A percentile compares a stretch with the other conserved stretches of the same genome.
Conservation (phyloP, 805 yeast genomes). For the Sporopachydermia lactativora region DNA sequence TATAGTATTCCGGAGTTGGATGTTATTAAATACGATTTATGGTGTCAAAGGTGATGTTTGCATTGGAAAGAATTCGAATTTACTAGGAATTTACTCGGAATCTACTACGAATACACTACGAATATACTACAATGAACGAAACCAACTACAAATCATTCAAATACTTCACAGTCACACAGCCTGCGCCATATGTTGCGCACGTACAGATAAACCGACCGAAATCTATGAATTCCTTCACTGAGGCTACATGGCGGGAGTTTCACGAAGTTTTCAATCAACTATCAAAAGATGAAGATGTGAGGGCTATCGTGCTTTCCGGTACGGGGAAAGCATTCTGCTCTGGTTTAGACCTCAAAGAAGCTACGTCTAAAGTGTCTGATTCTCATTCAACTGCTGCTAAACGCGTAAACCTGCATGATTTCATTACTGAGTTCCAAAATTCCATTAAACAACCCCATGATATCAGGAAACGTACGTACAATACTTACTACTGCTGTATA, state of each 20-base stretch:
- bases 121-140: too few species aligned
- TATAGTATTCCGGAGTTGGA: too few species aligned
- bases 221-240: constrained; percentile 42
- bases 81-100: too few species aligned
- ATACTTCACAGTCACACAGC: constrained; percentile 25
- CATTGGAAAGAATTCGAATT: too few species aligned
- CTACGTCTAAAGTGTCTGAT: constrained; percentile 9
- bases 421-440: constrained; percentile 44
- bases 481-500: background rate
- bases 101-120: too few species aligned
- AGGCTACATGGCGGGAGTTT: constrained; percentile 43
- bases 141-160: too few species aligned
- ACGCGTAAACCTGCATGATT: constrained; percentile 19
- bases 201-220: constrained; percentile 50
- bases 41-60: too few species aligned
- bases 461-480: constrained; percentile 17
- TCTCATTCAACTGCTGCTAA: constrained; percentile 15
- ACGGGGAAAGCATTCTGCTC: constrained; percentile 40
- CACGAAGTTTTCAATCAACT: constrained; percentile 31
- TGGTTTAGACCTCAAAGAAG: constrained; percentile 42
- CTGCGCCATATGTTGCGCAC: constrained; percentile 35
- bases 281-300: constrained; percentile 29
- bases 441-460: constrained; percentile 23
- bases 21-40: too few species aligned
- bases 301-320: constrained; percentile 43